Percentiles rank a stretch among this genome's conserved stretches.
These are phyloP conservation scores for Hansenula anomala DNA, from an alignment of 1,139 yeast species.

Conservation along the genomic window DNA sequence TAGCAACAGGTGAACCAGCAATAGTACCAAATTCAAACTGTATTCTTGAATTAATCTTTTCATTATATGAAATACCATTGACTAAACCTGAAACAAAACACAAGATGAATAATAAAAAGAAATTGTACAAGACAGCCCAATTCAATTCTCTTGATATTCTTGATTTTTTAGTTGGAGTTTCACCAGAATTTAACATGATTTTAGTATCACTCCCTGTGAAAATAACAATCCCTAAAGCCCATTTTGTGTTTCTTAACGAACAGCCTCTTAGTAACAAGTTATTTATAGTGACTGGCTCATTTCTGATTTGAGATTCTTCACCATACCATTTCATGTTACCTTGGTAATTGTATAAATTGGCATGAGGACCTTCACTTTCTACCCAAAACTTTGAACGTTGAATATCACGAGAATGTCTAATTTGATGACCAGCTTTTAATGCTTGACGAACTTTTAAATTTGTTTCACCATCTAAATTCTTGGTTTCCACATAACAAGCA, in stretches of 20 bases:
- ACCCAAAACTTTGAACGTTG: constrained; percentile 75
- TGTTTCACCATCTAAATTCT: constrained; percentile 95
- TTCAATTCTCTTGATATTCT: constrained; percentile 82
- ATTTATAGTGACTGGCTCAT: constrained; percentile 76
- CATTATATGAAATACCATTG: constrained; percentile 70
- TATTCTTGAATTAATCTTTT: constrained; percentile 48
- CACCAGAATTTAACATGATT: constrained; percentile 90
- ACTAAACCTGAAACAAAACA: constrained; percentile 81
- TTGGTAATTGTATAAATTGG: constrained; percentile 77
- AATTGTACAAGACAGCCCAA: constrained; percentile 75
- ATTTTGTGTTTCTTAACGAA: constrained; percentile 84
- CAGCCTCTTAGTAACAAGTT: constrained; percentile 87
- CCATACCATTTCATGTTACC: constrained; percentile 43
- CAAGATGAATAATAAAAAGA: constrained; percentile 63
- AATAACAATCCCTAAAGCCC: constrained; percentile 87
- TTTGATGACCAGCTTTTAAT: constrained; percentile 59
- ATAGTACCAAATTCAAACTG: constrained; percentile 69
- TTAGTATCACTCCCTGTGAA: constrained; percentile 91
- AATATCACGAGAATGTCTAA: constrained; percentile 67
- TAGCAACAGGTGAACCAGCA: constrained; percentile 58
- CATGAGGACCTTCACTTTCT: constrained; percentile 88
- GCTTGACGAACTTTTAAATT: constrained; percentile 81
- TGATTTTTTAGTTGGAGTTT: constrained; percentile 85
- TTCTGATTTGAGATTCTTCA: constrained; percentile 38
- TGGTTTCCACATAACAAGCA: constrained; percentile 89